A percentile compares a stretch with the other conserved stretches of the same genome.
Conservation (phyloP, 179 eudicot species). For the Spergularia azorica region DNA sequence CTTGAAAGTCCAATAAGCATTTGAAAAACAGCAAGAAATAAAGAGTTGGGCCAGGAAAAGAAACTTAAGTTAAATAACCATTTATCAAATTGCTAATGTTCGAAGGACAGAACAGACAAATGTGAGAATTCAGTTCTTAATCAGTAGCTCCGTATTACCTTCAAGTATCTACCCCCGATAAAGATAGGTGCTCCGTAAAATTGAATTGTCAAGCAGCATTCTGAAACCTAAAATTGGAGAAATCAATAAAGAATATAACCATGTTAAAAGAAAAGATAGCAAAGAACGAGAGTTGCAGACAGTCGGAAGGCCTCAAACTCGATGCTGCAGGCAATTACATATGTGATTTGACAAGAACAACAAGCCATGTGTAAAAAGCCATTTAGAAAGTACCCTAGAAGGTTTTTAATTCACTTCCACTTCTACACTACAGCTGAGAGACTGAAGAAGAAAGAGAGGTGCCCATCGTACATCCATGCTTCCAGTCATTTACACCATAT, state of each 20-base stretch:
- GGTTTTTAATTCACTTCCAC: background rate
- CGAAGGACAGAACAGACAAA: background rate
- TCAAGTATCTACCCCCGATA: conserved; percentile 92
- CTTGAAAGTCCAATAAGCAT: background rate
- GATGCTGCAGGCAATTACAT: background rate
- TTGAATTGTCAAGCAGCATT: conserved; percentile 54
- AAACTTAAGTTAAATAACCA: background rate
- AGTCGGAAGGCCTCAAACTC: conserved; percentile 4
- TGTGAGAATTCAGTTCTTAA: background rate
- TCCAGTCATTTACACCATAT: conserved; percentile 2
- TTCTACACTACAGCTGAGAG: background rate
- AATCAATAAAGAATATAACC: background rate
- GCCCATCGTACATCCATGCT: background rate
- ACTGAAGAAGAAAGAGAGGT: background rate
- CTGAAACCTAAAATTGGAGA: conserved; percentile 48
- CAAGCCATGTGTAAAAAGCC: background rate
- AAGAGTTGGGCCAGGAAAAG: background rate
- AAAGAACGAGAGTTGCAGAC: background rate
- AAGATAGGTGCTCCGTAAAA: conserved; percentile 63
- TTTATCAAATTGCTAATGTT: background rate
- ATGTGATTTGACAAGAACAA: background rate
- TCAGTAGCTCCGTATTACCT: conserved; percentile 46
- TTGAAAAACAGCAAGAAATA: background rate
- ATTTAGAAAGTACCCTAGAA: background rate
- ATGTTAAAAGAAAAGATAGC: background rate